Percentiles rank a stretch among this genome's conserved stretches.
Evolutionary conservation across 805 yeast genomes (phyloP).

Genomic region (Candida tibetensis): DNA sequence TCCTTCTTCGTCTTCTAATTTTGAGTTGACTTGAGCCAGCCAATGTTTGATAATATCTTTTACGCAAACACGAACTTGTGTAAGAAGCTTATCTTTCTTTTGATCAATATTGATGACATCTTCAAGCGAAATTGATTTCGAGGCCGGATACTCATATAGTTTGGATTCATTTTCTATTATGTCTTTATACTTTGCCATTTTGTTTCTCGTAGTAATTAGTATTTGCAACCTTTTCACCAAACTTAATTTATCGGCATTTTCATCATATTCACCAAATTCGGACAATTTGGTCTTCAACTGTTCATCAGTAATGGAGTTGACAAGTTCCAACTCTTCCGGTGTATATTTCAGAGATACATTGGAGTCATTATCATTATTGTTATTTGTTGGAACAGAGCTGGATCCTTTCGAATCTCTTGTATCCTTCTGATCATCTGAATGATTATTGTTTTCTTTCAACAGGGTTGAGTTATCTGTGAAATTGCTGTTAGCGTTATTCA

Average conservation of each 20-base stretch:
- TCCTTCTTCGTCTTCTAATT: conserved; percentile 10
- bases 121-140: conserved; percentile 7
- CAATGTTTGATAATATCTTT: conserved; percentile 45
- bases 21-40: conserved; percentile 21
- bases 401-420: no score
- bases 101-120: conserved; percentile 6
- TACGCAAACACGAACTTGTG: conserved; percentile 48
- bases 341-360: not conserved
- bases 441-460: no score
- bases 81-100: conserved; percentile 26
- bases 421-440: no score
- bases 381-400: no score
- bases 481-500: no score
- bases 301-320: conserved; percentile 20
- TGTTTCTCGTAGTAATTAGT: conserved; percentile 15
- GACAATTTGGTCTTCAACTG: conserved; percentile 20
- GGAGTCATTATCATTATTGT: no score
- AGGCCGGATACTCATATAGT: conserved; percentile 7
- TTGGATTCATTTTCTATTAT: conserved; percentile 27
- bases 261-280: conserved; percentile 14
- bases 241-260: conserved; percentile 16
- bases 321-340: conserved; percentile 8
- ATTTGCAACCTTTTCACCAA: conserved; percentile 15
- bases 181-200: conserved; percentile 19
- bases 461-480: no score